Percentiles rank a stretch among this genome's conserved stretches.
phyloP scores from a whole-genome alignment of 371 early-diverging fungal genomes.

The Rhizopus sp. region DNA sequence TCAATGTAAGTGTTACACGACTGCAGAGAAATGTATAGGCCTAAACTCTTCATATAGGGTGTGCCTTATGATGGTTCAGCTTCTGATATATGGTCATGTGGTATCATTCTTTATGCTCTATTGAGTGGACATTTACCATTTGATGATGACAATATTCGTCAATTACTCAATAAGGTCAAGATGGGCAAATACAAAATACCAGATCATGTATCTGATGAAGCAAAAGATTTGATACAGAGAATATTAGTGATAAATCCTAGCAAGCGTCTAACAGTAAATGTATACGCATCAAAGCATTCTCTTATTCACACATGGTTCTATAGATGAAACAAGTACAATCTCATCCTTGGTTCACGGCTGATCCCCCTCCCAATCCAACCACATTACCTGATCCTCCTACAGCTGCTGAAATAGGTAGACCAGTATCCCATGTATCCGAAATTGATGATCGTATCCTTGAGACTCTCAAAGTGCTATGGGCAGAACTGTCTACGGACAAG shows the following conservation, averaged over 20 bases:
- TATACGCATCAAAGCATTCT: background rate
- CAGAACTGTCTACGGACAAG: constrained; percentile 29
- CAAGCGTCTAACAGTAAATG: constrained; percentile 15
- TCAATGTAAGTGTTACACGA: constrained; percentile 46
- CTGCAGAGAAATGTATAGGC: constrained; percentile 8
- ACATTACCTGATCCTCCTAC: constrained; percentile 8
- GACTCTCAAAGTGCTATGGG: constrained; percentile 47
- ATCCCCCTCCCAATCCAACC: constrained; percentile 4
- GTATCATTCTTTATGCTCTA: constrained; percentile 72
- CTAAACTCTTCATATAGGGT: constrained; percentile 62
- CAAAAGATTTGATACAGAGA: constrained; percentile 54
- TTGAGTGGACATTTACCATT: constrained; percentile 78
- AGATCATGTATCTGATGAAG: constrained; percentile 54
- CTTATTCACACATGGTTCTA: background rate
- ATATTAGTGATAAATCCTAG: constrained; percentile 38
- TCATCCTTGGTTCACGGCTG: constrained; percentile 37
- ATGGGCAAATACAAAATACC: constrained; percentile 54
- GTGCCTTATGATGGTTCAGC: constrained; percentile 72
- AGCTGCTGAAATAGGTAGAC: constrained; percentile 12
- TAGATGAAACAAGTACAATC: constrained; percentile 35
- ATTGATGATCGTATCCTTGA: constrained; percentile 40
- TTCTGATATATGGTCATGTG: constrained; percentile 77
- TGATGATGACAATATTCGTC: constrained; percentile 73
- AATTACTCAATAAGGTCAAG: constrained; percentile 66
- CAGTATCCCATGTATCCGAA: constrained; percentile 19